Evolutionary conservation across 2,329 filamentous ascomycete genomes (phyloP), one percentile per base, ranked within the genome.

Genomic region (Xylariaceae sp.): DNA sequence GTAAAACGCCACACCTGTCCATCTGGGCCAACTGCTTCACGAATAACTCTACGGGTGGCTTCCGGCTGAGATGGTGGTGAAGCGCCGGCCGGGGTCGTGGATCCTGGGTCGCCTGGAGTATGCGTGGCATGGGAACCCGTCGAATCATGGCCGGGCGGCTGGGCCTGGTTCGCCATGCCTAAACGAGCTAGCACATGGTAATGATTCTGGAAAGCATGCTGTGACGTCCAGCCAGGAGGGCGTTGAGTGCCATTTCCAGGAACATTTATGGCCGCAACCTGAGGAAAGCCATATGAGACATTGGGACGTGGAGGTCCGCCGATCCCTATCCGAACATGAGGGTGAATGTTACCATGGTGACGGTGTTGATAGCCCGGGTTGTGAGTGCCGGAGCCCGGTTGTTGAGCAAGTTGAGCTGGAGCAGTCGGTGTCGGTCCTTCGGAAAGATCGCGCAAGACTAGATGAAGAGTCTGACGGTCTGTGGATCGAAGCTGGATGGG

Each of bases 1-100:
- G 76, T 79, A 51, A 81, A 70, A 42, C 76, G 75, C 73, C 76
- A 79, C 53, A 76, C 71, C 55, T 78, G 72, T 12, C 79, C 79
- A 59, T 80, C 77, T 7, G 77, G 75, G 0, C 74, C 75, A 34
- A 76, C 62, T 6, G 74, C 72, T 63, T 81, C 78, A 34, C 76
- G 75, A 6, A 76, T 72, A 26, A 79, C 71, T 7, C 73, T 76
- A 27, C 73, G 71, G 6, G 70, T 71, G 31, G 66, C 59, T 48
- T 72, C 70, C 12, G 71, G 67, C 42, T 68, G 64, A 58, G 57
- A 67, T 50, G 64, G 67, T 47, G 67, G 71, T 59, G 56, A 66
- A 59, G 58, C 65, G 57, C 61, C 66, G 50, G 55, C 67, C 49
- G 58, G 63, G 35, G 55, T 60, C 57, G 60, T 64, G 56, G 60